phyloP scores from a whole-genome alignment of 495 filamentous ascomycete genomes.

The Parmelia sp. region DNA sequence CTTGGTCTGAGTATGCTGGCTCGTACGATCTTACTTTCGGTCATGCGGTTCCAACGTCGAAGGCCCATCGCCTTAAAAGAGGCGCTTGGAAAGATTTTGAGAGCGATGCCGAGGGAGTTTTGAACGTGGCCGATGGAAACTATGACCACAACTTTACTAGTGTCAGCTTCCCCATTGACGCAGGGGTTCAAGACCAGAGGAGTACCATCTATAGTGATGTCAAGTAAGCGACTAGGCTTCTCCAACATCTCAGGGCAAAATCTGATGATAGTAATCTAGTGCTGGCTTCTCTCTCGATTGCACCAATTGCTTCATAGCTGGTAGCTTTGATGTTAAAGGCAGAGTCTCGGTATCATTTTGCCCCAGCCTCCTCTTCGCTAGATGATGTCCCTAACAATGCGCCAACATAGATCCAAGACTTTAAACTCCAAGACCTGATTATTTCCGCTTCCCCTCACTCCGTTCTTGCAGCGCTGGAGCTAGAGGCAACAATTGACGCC shows the following conservation, averaged over 20 bases:
- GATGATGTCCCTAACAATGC: neutral
- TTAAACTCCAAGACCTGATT: slow-evolving; percentile 25
- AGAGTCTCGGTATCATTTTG: slow-evolving; percentile 21
- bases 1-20: slow-evolving; percentile 33
- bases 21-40: slow-evolving; percentile 34
- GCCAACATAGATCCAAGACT: slow-evolving; percentile 24
- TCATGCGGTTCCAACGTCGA: slow-evolving; percentile 19
- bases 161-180: slow-evolving; percentile 22
- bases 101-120: too few relatives aligned
- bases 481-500: slow-evolving; percentile 29
- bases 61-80: slow-evolving; percentile 6
- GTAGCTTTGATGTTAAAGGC: slow-evolving; percentile 30
- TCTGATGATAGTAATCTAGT: neutral
- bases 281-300: slow-evolving; percentile 30
- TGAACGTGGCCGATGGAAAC: slow-evolving; percentile 17
- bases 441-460: slow-evolving; percentile 26
- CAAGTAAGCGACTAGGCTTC: slow-evolving; percentile 7
- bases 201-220: slow-evolving; percentile 25
- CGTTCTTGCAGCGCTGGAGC: slow-evolving; percentile 29
- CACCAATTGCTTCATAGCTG: slow-evolving; percentile 31
- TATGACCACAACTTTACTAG: slow-evolving; percentile 18
- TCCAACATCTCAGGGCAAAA: too few relatives aligned
- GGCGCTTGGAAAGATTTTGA: slow-evolving; percentile 8
- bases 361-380: too few relatives aligned
- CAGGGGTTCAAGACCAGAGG: slow-evolving; percentile 20